Evolutionary conservation across 106 monocot genomes (phyloP).

Genomic region (Chionographis japonica): DNA sequence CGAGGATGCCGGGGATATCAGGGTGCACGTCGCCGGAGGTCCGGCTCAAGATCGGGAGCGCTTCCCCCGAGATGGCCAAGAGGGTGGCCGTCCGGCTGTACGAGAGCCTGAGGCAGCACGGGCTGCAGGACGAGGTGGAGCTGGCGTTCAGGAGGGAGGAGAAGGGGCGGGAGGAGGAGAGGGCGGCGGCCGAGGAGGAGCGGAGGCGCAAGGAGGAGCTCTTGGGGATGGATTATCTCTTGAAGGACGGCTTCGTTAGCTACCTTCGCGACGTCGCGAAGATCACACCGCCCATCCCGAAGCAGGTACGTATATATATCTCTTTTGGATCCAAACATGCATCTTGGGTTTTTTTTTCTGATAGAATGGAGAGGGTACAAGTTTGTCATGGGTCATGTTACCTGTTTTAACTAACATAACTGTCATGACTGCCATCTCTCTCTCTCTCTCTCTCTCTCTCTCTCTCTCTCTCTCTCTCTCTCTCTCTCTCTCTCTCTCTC

Average conservation of each 20-base stretch:
- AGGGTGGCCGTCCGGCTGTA: slow-evolving; percentile 2
- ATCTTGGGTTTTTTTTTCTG: no score
- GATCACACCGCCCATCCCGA: slow-evolving; percentile 13
- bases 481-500: no score
- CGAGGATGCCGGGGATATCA: slow-evolving; percentile 11
- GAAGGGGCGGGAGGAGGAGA: not conserved
- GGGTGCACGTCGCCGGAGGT: slow-evolving; percentile 13
- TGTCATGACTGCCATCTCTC: no score
- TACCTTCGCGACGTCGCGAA: not conserved
- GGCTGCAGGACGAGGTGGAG: slow-evolving; percentile 2
- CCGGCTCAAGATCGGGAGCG: slow-evolving; percentile 2
- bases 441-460: no score
- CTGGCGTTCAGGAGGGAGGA: slow-evolving; percentile 1
- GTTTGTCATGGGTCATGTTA: no score
- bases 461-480: no score
- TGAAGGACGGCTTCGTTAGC: slow-evolving; percentile 9
- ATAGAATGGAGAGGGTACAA: no score
- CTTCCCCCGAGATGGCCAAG: slow-evolving; percentile 5
- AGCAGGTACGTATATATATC: not conserved
- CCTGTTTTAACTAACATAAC: no score
- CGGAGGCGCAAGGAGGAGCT: slow-evolving; percentile 11
- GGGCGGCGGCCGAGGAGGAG: not conserved
- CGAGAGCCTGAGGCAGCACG: slow-evolving; percentile 6
- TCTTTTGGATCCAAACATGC: no score
- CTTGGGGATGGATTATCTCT: slow-evolving; percentile 7